Base-by-base conservation (phyloP, 2,329 filamentous ascomycete genomes). In the Ophiostoma tasmaniense region DNA sequence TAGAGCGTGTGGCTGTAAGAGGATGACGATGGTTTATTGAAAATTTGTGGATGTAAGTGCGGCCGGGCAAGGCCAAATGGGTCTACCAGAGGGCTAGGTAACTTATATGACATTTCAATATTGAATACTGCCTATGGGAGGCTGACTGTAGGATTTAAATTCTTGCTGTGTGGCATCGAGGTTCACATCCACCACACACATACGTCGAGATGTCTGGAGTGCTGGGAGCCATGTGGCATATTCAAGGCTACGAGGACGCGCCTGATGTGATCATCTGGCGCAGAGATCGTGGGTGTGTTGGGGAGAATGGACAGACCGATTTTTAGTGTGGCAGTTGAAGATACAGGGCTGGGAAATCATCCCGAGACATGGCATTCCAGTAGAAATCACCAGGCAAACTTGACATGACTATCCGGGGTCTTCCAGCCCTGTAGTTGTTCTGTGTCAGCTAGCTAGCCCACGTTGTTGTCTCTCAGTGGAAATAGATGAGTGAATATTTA, bases 181-280 rank as follows among this genome's bases (percentile, higher is more conserved):
- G 4, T n/a, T 13, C 45, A n/a, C 20, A 64, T 50, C 42, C 35
- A 30, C 28, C 45, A 25, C 35, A 30, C 61, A 66, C 37, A 62
- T 62, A 25, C 45, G 20, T 66, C 37, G 30, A 64, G 64, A 55
- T 70, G 64, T 66, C 69, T 70, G 66, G 66, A 52, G 11, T 37
- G 30, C 61, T 42, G 50, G 35, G 25, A 39, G 22, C 25, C 33
- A 64, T 55, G 66, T 68, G 69, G 64, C 37, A 39, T 28, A 30
- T 14, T 20, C 37, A 62, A 42, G 13, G 52, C 14, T 35, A 39
- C 66, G n/a, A 37, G 61, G 67, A 25, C 10, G 33, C 30, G 61
- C n/a, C 28, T 28, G 55, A 17, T 50, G 28, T 67, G 28, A 30
- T 59, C 20, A 13, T 37, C 33, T 66, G 20, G 66, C 25, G 30